phyloP scores from a whole-genome alignment of 768 basidiomycete genomes.

The Lyophyllum atratum region DNA sequence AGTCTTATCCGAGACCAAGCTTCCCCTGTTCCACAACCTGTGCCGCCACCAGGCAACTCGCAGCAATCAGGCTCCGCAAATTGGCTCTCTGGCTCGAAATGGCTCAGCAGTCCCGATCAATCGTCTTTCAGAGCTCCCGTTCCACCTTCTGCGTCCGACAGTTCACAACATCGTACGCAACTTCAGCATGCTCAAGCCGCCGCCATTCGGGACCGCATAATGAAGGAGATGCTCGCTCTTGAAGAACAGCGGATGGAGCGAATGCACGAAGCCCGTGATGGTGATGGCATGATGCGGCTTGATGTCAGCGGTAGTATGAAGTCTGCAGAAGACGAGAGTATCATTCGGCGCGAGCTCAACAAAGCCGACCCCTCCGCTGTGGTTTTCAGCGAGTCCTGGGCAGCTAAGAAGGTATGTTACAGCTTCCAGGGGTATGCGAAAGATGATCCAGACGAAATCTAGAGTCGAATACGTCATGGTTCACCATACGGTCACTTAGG shows the following conservation, averaged over 20 bases:
- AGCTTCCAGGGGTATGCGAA: not conserved
- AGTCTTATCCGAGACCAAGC: slow-evolving; percentile 63
- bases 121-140: slow-evolving; percentile 11
- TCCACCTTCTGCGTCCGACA: slow-evolving; percentile 26
- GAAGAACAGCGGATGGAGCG: slow-evolving; percentile 97
- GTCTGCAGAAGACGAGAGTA: slow-evolving; percentile 87
- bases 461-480: slow-evolving; percentile 88
- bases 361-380: slow-evolving; percentile 95
- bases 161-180: slow-evolving; percentile 56
- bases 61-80: slow-evolving; percentile 27
- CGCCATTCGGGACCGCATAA: slow-evolving; percentile 91
- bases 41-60: not conserved
- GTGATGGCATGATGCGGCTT: slow-evolving; percentile 66
- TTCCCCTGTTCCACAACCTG: slow-evolving; percentile 18
- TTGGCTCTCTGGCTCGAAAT: slow-evolving; percentile 59
- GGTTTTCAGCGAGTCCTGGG: slow-evolving; percentile 95
- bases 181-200: slow-evolving; percentile 83
- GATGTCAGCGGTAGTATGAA: slow-evolving; percentile 55
- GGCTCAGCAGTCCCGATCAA: slow-evolving; percentile 37
- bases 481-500: slow-evolving; percentile 97
- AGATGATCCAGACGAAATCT: not conserved
- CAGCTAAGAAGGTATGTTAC: slow-evolving; percentile 79
- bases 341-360: slow-evolving; percentile 90
- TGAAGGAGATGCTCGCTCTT: slow-evolving; percentile 96
- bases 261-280: slow-evolving; percentile 74